A percentile compares a stretch with the other conserved stretches of the same genome.
Evolutionary conservation across 176 grass and related monocot genomes (phyloP).

Genomic region (Avena sativa): DNA sequence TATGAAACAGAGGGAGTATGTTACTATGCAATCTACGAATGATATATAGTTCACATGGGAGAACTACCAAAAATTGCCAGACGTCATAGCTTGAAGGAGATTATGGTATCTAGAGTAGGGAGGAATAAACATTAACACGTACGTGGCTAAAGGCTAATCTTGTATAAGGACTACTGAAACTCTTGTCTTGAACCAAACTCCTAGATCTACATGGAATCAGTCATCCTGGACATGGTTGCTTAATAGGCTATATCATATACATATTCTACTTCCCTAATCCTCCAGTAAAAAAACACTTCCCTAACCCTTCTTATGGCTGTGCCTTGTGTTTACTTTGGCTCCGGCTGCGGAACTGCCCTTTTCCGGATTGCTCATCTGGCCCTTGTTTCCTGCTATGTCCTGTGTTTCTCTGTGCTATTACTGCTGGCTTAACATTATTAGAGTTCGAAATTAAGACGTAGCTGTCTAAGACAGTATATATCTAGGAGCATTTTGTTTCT

Average conservation of each 20-base stretch:
- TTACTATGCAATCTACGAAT: constrained; percentile 30
- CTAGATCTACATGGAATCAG: not conserved
- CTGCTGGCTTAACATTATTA: not conserved
- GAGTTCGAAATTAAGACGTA: not conserved
- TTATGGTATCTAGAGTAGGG: constrained; percentile 17
- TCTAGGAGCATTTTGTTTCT: constrained; percentile 4
- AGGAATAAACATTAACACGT: not conserved
- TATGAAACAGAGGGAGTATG: not conserved
- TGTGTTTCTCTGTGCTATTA: not conserved
- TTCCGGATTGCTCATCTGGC: not conserved
- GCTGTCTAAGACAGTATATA: not conserved
- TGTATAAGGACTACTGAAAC: constrained; percentile 1
- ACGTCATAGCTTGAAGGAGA: not conserved
- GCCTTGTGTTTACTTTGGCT: not conserved
- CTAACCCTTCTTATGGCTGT: not conserved
- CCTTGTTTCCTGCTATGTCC: constrained; percentile 12
- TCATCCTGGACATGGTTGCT: not conserved
- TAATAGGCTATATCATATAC: constrained; percentile 6
- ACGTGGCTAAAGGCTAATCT: not conserved
- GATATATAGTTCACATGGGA: constrained; percentile 8
- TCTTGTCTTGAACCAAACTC: not conserved
- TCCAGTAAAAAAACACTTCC: not conserved
- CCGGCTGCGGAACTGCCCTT: not conserved
- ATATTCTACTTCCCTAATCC: not conserved
- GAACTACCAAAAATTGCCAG: not conserved